Percentiles rank a stretch among this genome's conserved stretches.
These are phyloP conservation scores for Xerocomellus dryophilus DNA, from an alignment of 768 basidiomycete species.

Conservation along the genomic window DNA sequence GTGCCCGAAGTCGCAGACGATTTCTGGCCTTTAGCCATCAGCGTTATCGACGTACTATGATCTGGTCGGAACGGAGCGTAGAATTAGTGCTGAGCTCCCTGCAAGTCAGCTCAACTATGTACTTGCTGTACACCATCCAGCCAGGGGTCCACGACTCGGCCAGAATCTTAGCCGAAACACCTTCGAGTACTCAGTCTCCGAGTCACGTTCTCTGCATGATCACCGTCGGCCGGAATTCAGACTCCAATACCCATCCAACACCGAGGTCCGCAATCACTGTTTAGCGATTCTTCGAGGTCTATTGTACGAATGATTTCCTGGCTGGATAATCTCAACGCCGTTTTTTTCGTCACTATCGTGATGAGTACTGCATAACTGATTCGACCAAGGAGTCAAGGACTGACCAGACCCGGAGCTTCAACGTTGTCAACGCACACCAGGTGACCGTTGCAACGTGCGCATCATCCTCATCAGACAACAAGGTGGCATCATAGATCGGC, in stretches of 20 bases:
- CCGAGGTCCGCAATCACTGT: not conserved
- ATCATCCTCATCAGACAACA: too few relatives aligned
- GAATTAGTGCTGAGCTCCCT: not conserved
- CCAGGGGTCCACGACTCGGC: too few relatives aligned
- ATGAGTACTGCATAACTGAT: not conserved
- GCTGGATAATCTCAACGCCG: not conserved
- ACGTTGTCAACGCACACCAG: too few relatives aligned
- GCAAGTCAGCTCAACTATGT: not conserved
- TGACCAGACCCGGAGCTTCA: too few relatives aligned
- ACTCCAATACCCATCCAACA: not conserved
- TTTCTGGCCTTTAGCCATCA: constrained; percentile 51
- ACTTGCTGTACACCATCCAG: not conserved
- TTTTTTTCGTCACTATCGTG: not conserved
- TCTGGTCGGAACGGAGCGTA: not conserved
- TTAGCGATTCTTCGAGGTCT: not conserved
- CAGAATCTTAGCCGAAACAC: not conserved
- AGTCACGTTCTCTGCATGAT: too few relatives aligned
- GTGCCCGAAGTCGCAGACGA: constrained; percentile 84
- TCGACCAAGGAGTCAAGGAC: too few relatives aligned
- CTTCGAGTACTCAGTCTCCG: not conserved
- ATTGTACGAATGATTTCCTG: not conserved
- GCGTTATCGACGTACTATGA: constrained; percentile 5
- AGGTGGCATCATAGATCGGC: too few relatives aligned
- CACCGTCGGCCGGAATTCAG: too few relatives aligned
- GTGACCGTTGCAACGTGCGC: too few relatives aligned